phyloP scores from a whole-genome alignment of 106 monocot species.

The Narthecium ossifragum region DNA sequence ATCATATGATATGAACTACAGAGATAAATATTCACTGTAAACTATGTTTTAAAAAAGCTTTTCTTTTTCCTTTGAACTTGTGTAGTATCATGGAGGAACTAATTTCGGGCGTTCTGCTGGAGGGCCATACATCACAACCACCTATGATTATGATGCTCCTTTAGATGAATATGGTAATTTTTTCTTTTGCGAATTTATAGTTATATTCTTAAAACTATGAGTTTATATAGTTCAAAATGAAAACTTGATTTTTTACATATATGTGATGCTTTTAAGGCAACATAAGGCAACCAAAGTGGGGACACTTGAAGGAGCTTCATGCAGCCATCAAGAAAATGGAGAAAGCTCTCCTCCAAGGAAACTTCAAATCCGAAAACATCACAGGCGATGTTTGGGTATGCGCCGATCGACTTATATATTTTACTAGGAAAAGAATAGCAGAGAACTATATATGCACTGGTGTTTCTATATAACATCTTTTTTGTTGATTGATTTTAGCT shows the following conservation, averaged over 20 bases:
- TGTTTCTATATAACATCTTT: background rate
- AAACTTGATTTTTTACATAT: no score
- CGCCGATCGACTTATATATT: background rate
- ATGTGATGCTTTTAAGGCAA: conserved; percentile 22
- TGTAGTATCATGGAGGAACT: conserved; percentile 74
- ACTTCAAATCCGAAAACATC: conserved; percentile 12
- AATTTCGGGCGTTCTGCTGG: conserved; percentile 60
- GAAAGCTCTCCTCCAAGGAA: conserved; percentile 37
- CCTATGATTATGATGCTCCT: conserved; percentile 72
- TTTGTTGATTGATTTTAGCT: conserved; percentile 17
- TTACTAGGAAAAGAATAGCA: no score
- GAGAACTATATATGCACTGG: no score
- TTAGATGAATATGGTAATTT: conserved; percentile 70
- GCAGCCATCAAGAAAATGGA: conserved; percentile 33
- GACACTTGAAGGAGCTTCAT: conserved; percentile 60
- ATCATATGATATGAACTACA: no score
- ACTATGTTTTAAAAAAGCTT: background rate
- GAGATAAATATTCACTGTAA: background rate
- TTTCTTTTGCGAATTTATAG: background rate
- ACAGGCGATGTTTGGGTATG: conserved; percentile 27
- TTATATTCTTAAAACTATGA: background rate
- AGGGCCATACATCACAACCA: conserved; percentile 69
- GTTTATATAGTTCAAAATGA: no score
- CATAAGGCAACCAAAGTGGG: conserved; percentile 63
- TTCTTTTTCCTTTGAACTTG: background rate